phyloP scores from a whole-genome alignment of 768 basidiomycete genomes.

The Tephrocybe sp. region DNA sequence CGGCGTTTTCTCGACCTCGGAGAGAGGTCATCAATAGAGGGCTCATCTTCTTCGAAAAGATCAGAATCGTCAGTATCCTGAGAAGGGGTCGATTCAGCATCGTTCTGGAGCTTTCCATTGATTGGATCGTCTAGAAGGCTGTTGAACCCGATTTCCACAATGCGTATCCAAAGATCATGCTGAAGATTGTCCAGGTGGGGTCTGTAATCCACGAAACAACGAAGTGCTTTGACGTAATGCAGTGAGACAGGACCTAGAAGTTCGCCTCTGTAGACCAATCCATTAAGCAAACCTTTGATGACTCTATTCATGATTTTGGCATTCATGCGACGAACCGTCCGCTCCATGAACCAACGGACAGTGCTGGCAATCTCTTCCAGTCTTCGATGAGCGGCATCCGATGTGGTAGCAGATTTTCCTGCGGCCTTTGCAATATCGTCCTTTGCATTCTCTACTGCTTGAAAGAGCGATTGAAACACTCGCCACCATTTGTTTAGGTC shows the following conservation, averaged over 20 bases:
- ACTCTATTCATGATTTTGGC: conserved; percentile 53
- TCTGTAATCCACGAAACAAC: conserved; percentile 55
- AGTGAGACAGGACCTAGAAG: conserved; percentile 66
- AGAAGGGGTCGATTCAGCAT: conserved; percentile 27
- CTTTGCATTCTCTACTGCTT: conserved; percentile 62
- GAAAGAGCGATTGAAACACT: conserved; percentile 74
- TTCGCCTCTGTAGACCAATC: conserved; percentile 48
- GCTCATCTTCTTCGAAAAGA: conserved; percentile 27
- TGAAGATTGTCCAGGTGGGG: conserved; percentile 82
- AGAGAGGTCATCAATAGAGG: conserved; percentile 22
- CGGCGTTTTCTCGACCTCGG: conserved; percentile 36
- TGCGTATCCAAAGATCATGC: conserved; percentile 57
- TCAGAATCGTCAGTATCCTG: conserved; percentile 33
- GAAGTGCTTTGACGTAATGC: conserved; percentile 80
- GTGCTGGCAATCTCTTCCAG: conserved; percentile 64
- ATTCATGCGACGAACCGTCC: conserved; percentile 53
- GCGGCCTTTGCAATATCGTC: conserved; percentile 38
- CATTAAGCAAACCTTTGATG: conserved; percentile 61
- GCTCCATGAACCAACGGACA: conserved; percentile 73
- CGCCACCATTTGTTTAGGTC: conserved; percentile 51
- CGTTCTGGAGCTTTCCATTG: conserved; percentile 27
- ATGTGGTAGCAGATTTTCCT: conserved; percentile 33
- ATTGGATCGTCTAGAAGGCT: conserved; percentile 64
- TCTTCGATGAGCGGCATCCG: conserved; percentile 50
- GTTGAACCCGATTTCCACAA: conserved; percentile 76